Percentiles rank a stretch among this genome's conserved stretches.
Conservation (phyloP, 768 basidiomycete species). For the Amanita pseudoporphyria region DNA sequence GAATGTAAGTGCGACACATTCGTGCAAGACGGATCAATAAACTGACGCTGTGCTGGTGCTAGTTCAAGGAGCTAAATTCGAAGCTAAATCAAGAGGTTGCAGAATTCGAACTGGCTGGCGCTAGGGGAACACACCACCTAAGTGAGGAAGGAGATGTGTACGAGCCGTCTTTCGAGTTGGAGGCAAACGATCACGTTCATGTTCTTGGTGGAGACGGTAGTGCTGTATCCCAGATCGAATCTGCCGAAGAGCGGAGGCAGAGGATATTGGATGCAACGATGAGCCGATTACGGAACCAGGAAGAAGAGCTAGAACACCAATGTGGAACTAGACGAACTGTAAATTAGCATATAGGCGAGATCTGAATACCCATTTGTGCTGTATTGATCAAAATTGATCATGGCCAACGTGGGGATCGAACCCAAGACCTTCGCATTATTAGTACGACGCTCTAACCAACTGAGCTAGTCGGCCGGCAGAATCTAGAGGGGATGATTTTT, state of each 20-base stretch:
- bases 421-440: conserved; percentile 79
- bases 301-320: conserved; percentile 61
- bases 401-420: conserved; percentile 77
- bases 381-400: too few relatives aligned
- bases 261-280: conserved; percentile 53
- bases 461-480: conserved; percentile 88
- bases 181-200: conserved; percentile 42
- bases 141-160: conserved; percentile 30
- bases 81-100: conserved; percentile 63
- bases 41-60: background rate
- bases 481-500: too few relatives aligned
- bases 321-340: conserved; percentile 44
- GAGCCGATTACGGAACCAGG: conserved; percentile 48
- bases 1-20: conserved; percentile 36
- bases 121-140: conserved; percentile 47
- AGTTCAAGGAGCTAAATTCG: conserved; percentile 76
- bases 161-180: conserved; percentile 44
- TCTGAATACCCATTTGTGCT: too few relatives aligned
- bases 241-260: conserved; percentile 46
- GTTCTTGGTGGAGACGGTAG: conserved; percentile 41
- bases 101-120: conserved; percentile 49
- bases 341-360: conserved; percentile 3
- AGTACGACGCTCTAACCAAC: conserved; percentile 92
- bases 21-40: background rate
- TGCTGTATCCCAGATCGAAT: conserved; percentile 23